Conservation (phyloP, 1,284 basidiomycete species). For the Sphaerobolus stellatus region DNA sequence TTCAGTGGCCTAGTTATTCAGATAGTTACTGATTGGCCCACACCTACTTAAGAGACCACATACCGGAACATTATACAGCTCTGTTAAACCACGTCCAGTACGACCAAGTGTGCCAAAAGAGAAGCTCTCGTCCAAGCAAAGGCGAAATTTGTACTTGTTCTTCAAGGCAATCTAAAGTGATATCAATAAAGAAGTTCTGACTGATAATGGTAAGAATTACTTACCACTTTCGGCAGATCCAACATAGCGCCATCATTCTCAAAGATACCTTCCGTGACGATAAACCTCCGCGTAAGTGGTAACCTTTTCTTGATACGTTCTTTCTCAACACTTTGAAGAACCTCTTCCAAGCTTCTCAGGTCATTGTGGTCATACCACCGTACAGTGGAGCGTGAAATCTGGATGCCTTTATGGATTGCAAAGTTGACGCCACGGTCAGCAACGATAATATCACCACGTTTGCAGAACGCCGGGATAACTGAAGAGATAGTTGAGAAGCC, state of each 20-base stretch:
- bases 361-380: constrained; percentile 98
- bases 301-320: constrained; percentile 82
- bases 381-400: constrained; percentile 90
- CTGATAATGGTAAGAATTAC: constrained; percentile 29
- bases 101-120: constrained; percentile 92
- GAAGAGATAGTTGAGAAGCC: constrained; percentile 91
- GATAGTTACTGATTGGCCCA: not conserved
- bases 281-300: constrained; percentile 89
- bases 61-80: constrained; percentile 89
- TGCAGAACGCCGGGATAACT: constrained; percentile 96
- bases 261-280: constrained; percentile 96
- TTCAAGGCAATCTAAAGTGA: constrained; percentile 82
- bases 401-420: constrained; percentile 95
- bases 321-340: constrained; percentile 80
- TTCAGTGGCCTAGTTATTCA: constrained; percentile 53
- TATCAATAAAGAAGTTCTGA: not conserved
- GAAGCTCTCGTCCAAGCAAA: constrained; percentile 92
- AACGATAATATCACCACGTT: constrained; percentile 98
- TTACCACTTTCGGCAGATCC: constrained; percentile 86
- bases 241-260: constrained; percentile 92
- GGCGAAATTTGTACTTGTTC: constrained; percentile 91
- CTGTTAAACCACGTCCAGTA: constrained; percentile 93
- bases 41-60: constrained; percentile 25
- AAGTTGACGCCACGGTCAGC: constrained; percentile 94
- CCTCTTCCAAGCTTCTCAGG: constrained; percentile 85